Evolutionary conservation across 192 early-diverging fungal genomes (phyloP), one percentile per base, ranked within the genome.

Genomic region (Podila minutissima): DNA sequence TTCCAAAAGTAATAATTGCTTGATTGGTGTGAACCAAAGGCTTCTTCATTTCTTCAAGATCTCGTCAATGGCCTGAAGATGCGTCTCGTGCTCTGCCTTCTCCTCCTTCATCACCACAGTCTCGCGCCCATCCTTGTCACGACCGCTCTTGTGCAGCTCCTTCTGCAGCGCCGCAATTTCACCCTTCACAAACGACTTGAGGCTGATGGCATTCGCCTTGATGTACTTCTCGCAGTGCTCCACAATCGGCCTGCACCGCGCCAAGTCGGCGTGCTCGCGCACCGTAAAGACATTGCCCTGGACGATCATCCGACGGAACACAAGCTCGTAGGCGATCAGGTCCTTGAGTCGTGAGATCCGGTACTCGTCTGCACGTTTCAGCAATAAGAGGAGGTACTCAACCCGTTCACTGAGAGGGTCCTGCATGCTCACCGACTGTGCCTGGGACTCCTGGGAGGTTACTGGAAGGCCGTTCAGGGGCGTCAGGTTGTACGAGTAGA

Each of bases 211-310:
- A 24, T 74, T 74, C 61, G 38, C 28, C 15, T 22, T 11, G 22
- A 75, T 17, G 38, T 24, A 75, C n/a, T 51, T 51, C 10, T 75
- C 55, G 26, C 74, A 75, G 17, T 65, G 13, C 11, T 64, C 62
- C 13, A 53, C 19, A 5, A 75, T 22, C 24, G 66, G 35, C 26
- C 26, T 59, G 20, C 32, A 64, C 7, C 61, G 50, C 29, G 48
- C 48, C 13, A 26, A 20, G 1, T 29, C 28, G 0, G 74, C 74
- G 33, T 64, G 37, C 20, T 22, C 38, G 2, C 51, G 50, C 8
- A 75, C 46, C 3, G 49, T n/a, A 17, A 75, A 69, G 1, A 75
- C 67, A 24, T 75, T 75, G 51, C 62, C 51, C n/a, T 75, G 67
- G 0, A 69, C 33, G 15, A 69, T 12, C 32, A 29, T 64, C 3